Evolutionary conservation across 2,329 filamentous ascomycete genomes (phyloP), one percentile per base, ranked within the genome.

Genomic region (Colletotrichum magnum): DNA sequence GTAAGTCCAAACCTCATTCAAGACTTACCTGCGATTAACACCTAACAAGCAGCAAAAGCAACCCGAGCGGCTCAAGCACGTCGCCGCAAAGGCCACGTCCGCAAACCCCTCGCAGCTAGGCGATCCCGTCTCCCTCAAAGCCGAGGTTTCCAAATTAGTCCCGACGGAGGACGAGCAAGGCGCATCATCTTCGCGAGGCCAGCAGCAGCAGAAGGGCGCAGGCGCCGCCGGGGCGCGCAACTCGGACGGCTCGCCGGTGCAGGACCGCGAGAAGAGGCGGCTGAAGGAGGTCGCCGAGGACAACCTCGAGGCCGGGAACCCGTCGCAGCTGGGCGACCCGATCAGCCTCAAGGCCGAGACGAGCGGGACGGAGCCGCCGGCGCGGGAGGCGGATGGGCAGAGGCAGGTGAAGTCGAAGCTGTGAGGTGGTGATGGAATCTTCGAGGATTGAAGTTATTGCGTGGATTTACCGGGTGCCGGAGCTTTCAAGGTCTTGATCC

Each of bases 41-140:
- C 41, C 6, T 21, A 15, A n/a, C 43, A 4, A 6, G 9, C 32
- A 68, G 47, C 64, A 70, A 26, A 63, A 70, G 15, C 68, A 70
- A 21, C 58, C 64, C 51, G 64, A 70, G 51, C 68, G 68, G 21
- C 68, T 70, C 52, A 70, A 70, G 43, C 68, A 70, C 58, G 68
- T 70, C 45, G 68, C 68, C 41, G 68, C 58, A 10, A 68, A 68
- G 65, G 65, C 65, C 2, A 68, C 47, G 3, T 68, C 75, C 70
- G 74, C 75, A 28, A 77, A 85, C 69, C 79, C 79, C 1, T 79
- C 77, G 47, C 78, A 78, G 68, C 73, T 82, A 4, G 80, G 80
- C 47, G 81, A 82, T 62, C 80, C 81, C 2, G 77, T 81, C 59
- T 81, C 78, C 59, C 58, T 81, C 36, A 82, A 82, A 62, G 80